A percentile compares a stretch with the other conserved stretches of the same genome.
Conservation (phyloP, 2,329 filamentous ascomycete species). For the Alternaria sp. region DNA sequence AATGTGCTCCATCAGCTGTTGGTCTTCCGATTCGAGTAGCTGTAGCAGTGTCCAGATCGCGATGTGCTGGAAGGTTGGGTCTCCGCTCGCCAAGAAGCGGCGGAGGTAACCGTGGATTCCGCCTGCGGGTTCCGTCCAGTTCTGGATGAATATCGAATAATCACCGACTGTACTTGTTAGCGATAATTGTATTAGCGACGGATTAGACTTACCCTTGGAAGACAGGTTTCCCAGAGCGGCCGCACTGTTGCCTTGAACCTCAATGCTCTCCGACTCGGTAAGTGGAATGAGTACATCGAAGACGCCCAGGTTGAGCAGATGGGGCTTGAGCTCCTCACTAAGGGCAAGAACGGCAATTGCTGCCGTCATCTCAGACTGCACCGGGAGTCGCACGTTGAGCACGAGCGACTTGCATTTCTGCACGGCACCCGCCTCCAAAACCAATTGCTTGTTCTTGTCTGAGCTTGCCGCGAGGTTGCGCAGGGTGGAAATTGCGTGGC, state of each 20-base stretch:
- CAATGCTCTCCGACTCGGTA: slow-evolving; percentile 93
- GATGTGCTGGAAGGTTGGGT: slow-evolving; percentile 98
- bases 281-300: slow-evolving; percentile 96
- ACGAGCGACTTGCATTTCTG: slow-evolving; percentile 99
- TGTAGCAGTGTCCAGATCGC: slow-evolving; percentile 98
- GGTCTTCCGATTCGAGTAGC: slow-evolving; percentile 92
- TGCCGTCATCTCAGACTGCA: slow-evolving; percentile 99
- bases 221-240: slow-evolving; percentile 94
- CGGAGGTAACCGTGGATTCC: slow-evolving; percentile 95
- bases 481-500: slow-evolving; percentile 95
- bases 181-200: slow-evolving; percentile 10
- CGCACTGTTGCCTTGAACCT: slow-evolving; percentile 97
- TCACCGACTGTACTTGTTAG: slow-evolving; percentile 74
- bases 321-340: slow-evolving; percentile 92
- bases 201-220: slow-evolving; percentile 75
- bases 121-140: slow-evolving; percentile 90
- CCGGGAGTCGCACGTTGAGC: slow-evolving; percentile 87
- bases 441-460: slow-evolving; percentile 97
- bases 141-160: slow-evolving; percentile 92
- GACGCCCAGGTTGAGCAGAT: slow-evolving; percentile 87
- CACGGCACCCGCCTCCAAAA: slow-evolving; percentile 92
- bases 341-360: slow-evolving; percentile 95
- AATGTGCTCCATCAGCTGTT: slow-evolving; percentile 85
- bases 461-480: slow-evolving; percentile 96
- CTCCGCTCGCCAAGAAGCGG: slow-evolving; percentile 90